A percentile compares a stretch with the other conserved stretches of the same genome.
phyloP scores from a whole-genome alignment of 257 asterid species.

The Lycium ferocissimum region DNA sequence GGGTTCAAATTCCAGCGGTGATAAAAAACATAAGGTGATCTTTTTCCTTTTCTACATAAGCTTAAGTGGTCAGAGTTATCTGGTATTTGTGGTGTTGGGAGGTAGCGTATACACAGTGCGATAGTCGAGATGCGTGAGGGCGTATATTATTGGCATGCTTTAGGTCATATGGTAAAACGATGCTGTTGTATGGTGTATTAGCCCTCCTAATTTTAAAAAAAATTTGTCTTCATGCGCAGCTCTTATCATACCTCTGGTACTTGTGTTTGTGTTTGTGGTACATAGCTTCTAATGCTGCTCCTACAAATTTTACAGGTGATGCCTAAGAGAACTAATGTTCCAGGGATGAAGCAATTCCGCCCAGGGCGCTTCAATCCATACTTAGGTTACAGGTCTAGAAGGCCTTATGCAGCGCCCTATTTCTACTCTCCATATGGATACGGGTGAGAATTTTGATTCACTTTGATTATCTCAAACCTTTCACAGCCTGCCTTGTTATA shows the following conservation, averaged over 20 bases:
- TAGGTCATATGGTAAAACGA: neutral
- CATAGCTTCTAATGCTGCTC: neutral
- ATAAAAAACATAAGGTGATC: neutral
- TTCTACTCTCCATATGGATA: slow-evolving; percentile 82
- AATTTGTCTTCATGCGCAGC: neutral
- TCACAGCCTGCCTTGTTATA: neutral
- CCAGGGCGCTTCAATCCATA: slow-evolving; percentile 79
- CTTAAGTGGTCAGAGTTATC: neutral
- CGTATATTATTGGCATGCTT: neutral
- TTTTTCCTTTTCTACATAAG: neutral
- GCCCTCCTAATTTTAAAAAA: neutral
- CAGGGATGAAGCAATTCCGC: slow-evolving; percentile 93
- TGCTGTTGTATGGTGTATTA: neutral
- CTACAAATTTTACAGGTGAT: slow-evolving; percentile 57
- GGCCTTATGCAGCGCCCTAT: slow-evolving; percentile 71
- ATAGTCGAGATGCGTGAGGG: neutral
- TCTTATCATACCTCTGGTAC: neutral
- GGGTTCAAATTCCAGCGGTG: neutral
- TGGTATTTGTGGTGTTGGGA: neutral
- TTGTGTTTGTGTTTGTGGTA: neutral
- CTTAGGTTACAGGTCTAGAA: slow-evolving; percentile 61
- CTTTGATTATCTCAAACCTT: neutral
- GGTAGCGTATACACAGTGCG: neutral
- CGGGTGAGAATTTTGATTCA: slow-evolving; percentile 53
- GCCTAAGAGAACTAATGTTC: slow-evolving; percentile 91